Conservation (phyloP, 2,329 filamentous ascomycete genomes). For the Elsinoe arachidis region DNA sequence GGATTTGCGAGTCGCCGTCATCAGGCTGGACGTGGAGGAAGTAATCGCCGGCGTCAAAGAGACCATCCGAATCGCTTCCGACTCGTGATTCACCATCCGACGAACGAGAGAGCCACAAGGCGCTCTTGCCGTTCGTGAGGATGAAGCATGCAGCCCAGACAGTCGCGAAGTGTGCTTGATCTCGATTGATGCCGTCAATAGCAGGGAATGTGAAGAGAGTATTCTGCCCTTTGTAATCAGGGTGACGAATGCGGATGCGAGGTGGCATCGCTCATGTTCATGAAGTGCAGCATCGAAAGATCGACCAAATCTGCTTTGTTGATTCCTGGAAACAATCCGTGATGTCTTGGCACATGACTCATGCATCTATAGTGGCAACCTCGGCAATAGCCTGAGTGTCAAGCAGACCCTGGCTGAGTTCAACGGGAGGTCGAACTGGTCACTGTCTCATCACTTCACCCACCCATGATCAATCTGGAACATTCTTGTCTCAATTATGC, state of each 20-base stretch:
- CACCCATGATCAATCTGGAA: no score
- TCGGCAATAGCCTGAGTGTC: no score
- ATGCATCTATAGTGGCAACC: no score
- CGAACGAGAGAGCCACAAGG: not conserved
- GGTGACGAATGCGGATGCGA: not conserved
- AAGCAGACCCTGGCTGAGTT: no score
- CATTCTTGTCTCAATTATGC: no score
- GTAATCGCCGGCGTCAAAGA: constrained; percentile 10
- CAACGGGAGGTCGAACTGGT: no score
- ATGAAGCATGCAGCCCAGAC: not conserved
- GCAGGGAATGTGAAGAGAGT: not conserved
- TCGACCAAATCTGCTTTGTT: no score
- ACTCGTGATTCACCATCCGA: not conserved
- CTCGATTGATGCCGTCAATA: not conserved
- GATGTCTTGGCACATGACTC: no score
- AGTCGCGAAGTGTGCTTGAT: not conserved
- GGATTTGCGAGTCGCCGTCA: not conserved
- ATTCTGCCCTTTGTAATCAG: not conserved
- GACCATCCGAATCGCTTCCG: constrained; percentile 1
- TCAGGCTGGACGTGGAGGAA: constrained; percentile 10
- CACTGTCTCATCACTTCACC: no score
- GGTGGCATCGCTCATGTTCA: not conserved
- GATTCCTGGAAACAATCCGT: no score
- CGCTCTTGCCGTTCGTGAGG: not conserved
- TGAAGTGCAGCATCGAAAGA: no score